Base-by-base conservation (phyloP, 768 basidiomycete genomes). In the Saitozyma podzolica region DNA sequence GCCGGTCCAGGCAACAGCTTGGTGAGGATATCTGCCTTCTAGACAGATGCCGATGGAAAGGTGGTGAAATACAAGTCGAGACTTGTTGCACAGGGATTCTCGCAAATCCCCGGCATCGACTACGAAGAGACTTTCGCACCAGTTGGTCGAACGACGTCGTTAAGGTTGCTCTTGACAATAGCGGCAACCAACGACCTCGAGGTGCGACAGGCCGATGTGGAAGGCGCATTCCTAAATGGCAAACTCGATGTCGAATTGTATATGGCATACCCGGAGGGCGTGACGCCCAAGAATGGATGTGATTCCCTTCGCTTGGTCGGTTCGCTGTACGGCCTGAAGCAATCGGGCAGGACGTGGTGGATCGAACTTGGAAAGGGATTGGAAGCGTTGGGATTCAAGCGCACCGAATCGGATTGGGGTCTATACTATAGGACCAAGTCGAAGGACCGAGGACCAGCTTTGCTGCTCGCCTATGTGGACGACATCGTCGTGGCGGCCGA, bases 161-260 rank as follows among this genome's bases (percentile, higher is more conserved):
- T 47, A 10, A 42, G 56, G 8, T 9, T 48, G 5, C 39, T 57
- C 43, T 20, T 47, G 10, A 47, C 56, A 13, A 20, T 57, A 1
- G 10, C 10, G 43, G 48, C 45, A 42, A n/a, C 16, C 17, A 29
- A 20, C 6, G 48, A 41, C 40, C 39, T 50, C 49, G 14, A 50
- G 6, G 9, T 19, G 29, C 20, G 51, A 16, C 53, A 53, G n/a
- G 29, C 54, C 8, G 59, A 61, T 48, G 47, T 61, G 19, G 20
- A n/a, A 16, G 51, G 52, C 1, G 59, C 59, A 9, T 61, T 54
- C 53, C 43, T 61, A 0, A 43, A 61, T 13, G 50, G 59, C 41
- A 42, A 53, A 6, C 54, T 61, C 43, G 59, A 61, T 45, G 10
- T 8, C n/a, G 52, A 55, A 17, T 20, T 61, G 40, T 54, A 29